Base-by-base conservation (phyloP, 225 moss, liverwort and hornwort species). In the Takakia lepidozioides region DNA sequence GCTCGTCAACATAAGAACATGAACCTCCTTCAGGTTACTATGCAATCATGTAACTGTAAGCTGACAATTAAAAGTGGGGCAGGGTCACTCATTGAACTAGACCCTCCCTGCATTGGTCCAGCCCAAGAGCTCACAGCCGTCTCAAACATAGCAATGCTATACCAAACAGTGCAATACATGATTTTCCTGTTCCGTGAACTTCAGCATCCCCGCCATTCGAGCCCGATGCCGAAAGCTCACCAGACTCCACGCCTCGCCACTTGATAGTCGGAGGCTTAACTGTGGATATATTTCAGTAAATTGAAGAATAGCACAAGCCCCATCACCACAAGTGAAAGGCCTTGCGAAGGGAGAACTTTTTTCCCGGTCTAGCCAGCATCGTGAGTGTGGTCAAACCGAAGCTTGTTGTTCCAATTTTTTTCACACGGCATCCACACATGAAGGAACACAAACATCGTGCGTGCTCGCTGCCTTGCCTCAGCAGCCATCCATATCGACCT, bases 401-500 rank as follows among this genome's bases (percentile, higher is more conserved):
- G 45, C 45, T 46, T 46, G 45, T 22, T 22, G 2, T 46, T 46
- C 22, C 45, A 22, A 4, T 23, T 22, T 22, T 15, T 22, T 15
- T 25, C 45, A 19, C 22, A 15, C 22, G 45, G 22, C 45, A 46
- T 46, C 23, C 45, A 22, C 8, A 19, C 25, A 25, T 23, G 45
- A 25, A 46, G 45, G 10, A 46, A 19, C 19, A 46, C 22, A 2
- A 23, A 25, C 45, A 46, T 25, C 3, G 6, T 8, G 20, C 23
- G 45, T 11, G 21, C 43, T 19, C 3, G 2, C 43, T 3, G 43
- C 43, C 43, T 43, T 19, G 17, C 23, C 19, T 43, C 21, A 43
- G 23, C 43, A 43, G 45, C 21, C 45, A 46, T 46, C 24, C 45
- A 46, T 46, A 9, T 23, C 45, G 25, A 9, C 25, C 22, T 4